Conservation (phyloP, 2,329 filamentous ascomycete species). For the Beauveria sp. region DNA sequence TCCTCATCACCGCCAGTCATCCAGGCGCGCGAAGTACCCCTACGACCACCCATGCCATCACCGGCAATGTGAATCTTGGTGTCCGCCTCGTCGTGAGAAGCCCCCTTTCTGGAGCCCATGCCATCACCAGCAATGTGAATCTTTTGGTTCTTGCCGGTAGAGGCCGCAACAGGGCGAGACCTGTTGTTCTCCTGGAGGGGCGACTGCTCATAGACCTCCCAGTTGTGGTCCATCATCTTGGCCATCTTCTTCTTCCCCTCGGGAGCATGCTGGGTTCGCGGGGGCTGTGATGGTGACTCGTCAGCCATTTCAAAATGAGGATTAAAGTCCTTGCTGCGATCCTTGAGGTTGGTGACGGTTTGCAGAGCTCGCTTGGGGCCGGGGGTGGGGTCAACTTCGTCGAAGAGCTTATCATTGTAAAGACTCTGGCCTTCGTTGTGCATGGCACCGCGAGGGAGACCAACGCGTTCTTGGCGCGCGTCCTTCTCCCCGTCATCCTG, state of each 20-base stretch:
- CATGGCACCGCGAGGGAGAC: slow-evolving; percentile 44
- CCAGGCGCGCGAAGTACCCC: slow-evolving; percentile 49
- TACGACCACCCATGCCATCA: slow-evolving; percentile 59
- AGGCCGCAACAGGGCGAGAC: background rate
- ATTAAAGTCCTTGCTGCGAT: slow-evolving; percentile 69
- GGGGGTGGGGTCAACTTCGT: slow-evolving; percentile 42
- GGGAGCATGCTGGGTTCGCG: slow-evolving; percentile 36
- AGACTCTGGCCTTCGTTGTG: slow-evolving; percentile 61
- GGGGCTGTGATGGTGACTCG: slow-evolving; percentile 45
- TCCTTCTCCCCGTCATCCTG: slow-evolving; percentile 62
- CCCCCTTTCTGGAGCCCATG: slow-evolving; percentile 55
- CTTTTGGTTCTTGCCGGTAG: slow-evolving; percentile 16
- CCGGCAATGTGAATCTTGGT: slow-evolving; percentile 40
- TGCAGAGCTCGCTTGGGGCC: slow-evolving; percentile 43
- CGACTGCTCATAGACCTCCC: slow-evolving; percentile 49
- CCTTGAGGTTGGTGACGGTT: slow-evolving; percentile 64
- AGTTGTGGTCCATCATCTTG: slow-evolving; percentile 64
- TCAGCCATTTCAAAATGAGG: slow-evolving; percentile 72
- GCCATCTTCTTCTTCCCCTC: slow-evolving; percentile 61
- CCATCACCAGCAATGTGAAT: slow-evolving; percentile 52
- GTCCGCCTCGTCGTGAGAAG: slow-evolving; percentile 37
- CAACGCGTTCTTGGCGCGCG: slow-evolving; percentile 37
- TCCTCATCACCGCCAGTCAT: slow-evolving; percentile 33
- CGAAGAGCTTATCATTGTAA: slow-evolving; percentile 71
- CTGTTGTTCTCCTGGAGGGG: slow-evolving; percentile 50